Conservation (phyloP, 768 basidiomycete genomes). For the Hygrophorus russula region DNA sequence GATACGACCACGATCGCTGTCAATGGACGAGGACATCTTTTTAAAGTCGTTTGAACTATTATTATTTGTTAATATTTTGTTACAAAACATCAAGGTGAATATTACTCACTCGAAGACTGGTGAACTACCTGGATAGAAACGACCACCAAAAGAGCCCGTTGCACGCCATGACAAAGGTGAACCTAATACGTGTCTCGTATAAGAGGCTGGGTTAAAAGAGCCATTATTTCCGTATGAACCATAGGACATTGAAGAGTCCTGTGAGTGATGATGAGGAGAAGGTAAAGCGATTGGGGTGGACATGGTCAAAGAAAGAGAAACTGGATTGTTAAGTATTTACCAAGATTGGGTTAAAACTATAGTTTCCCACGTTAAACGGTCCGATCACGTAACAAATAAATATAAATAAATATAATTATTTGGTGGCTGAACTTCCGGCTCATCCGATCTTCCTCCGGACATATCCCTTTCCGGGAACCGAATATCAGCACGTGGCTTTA, state of each 20-base stretch:
- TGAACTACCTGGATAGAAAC: slow-evolving; percentile 52
- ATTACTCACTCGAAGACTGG: slow-evolving; percentile 56
- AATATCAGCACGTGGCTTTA: too few relatives aligned
- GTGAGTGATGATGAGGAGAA: background rate
- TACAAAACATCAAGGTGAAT: too few relatives aligned
- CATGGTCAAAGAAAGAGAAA: background rate
- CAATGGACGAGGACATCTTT: slow-evolving; percentile 38
- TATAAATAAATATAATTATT: background rate
- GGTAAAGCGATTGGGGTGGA: background rate
- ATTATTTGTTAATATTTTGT: too few relatives aligned
- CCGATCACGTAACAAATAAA: background rate
- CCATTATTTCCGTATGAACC: slow-evolving; percentile 16
- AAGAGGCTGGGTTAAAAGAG: slow-evolving; percentile 57
- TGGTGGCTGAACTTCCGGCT: too few relatives aligned
- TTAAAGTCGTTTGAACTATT: slow-evolving; percentile 24
- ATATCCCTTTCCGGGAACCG: too few relatives aligned
- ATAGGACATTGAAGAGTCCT: background rate
- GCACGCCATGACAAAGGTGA: slow-evolving; percentile 65
- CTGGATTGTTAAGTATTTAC: background rate
- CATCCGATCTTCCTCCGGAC: too few relatives aligned
- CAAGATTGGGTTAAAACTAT: background rate
- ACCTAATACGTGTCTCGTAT: slow-evolving; percentile 57
- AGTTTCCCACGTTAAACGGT: background rate
- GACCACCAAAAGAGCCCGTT: slow-evolving; percentile 46
- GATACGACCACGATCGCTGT: slow-evolving; percentile 53